Base-by-base conservation (phyloP, 2,329 filamentous ascomycete species). In the Cordyceps tenuipes region DNA sequence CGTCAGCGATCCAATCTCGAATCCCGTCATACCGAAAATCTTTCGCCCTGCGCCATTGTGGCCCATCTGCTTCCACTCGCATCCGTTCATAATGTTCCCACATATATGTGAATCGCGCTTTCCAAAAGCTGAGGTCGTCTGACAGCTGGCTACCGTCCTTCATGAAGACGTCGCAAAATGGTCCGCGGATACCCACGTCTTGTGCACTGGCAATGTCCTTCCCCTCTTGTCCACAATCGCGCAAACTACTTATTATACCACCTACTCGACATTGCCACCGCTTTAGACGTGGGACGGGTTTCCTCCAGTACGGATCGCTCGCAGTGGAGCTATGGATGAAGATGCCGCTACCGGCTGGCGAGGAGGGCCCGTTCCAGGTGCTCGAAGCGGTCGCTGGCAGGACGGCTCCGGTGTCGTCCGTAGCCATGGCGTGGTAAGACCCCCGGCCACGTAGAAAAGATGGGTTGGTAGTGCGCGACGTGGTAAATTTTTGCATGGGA, bases 171-270 rank as follows among this genome's bases (percentile, higher is more conserved):
- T 48, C 21, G 1, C 1, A 3, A 3, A 5, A 13, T 2, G 2
- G 5, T 21, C 43, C 43, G 2, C 46, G 46, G 21, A 12, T 3
- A 1, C 46, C 21, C 21, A 48, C 1, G 3, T 48, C 21, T n/a
- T 48, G 46, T 17, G 5, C 4, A 1, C 4, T 3, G 12, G 29
- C 17, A 26, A 48, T 12, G 7, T 26, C 46, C 21, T 13, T 17
- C 12, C 48, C 48, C 19, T 34, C 26, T 31, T 3, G 1, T 26
- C 48, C 48, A 4, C n/a, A 0, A 2, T 19, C 2, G 2, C 8
- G 8, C 15, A 50, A 26, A 31, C 10, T 1, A 2, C 2, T 0
- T 7, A 0, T 3, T 3, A 23, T 2, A 3, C 4, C 3, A 23
- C 26, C 9, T 2, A 19, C 17, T 10, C 0, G 2, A 0, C 5